phyloP scores from a whole-genome alignment of 2,329 filamentous ascomycete genomes.

The Colletotrichum sp. region DNA sequence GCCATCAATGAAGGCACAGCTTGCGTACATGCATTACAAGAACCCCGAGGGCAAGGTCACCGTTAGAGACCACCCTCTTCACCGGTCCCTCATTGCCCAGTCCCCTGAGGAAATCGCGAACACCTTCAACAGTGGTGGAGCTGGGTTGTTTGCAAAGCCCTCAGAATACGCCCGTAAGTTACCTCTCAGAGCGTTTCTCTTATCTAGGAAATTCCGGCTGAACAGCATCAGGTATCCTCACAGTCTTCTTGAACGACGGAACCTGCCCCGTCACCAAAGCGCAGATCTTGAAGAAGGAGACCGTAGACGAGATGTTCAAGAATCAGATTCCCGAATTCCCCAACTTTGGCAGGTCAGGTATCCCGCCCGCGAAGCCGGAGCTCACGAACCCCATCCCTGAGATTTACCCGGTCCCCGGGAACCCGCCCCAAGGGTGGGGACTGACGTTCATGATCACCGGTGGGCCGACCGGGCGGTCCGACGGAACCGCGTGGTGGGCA shows the following conservation, averaged over 20 bases:
- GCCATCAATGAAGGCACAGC: conserved; percentile 53
- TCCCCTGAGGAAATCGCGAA: conserved; percentile 31
- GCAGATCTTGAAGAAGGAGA: conserved; percentile 59
- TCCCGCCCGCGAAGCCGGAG: conserved; percentile 52
- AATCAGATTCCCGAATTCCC: conserved; percentile 66
- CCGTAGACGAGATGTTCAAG: conserved; percentile 67
- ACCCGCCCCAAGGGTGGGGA: conserved; percentile 69
- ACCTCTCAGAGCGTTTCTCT: rapidly evolving
- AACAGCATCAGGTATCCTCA: conserved; percentile 56
- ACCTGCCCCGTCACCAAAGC: conserved; percentile 59
- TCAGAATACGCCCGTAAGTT: conserved; percentile 62
- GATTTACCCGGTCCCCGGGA: conserved; percentile 47
- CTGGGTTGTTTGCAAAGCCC: conserved; percentile 63
- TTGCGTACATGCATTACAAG: conserved; percentile 63
- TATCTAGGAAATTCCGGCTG: rapidly evolving
- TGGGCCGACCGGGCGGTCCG: conserved; percentile 55
- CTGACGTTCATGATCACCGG: conserved; percentile 60
- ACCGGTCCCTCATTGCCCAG: conserved; percentile 46
- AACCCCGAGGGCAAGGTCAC: conserved; percentile 45
- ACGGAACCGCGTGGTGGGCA: conserved; percentile 59
- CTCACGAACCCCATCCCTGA: conserved; percentile 53
- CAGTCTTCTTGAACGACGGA: conserved; percentile 68
- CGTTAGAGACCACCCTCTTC: conserved; percentile 54
- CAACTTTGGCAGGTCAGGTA: conserved; percentile 50
- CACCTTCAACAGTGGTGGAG: conserved; percentile 64